Conservation (phyloP, 805 yeast species). For the Debaryomyces maramus region DNA sequence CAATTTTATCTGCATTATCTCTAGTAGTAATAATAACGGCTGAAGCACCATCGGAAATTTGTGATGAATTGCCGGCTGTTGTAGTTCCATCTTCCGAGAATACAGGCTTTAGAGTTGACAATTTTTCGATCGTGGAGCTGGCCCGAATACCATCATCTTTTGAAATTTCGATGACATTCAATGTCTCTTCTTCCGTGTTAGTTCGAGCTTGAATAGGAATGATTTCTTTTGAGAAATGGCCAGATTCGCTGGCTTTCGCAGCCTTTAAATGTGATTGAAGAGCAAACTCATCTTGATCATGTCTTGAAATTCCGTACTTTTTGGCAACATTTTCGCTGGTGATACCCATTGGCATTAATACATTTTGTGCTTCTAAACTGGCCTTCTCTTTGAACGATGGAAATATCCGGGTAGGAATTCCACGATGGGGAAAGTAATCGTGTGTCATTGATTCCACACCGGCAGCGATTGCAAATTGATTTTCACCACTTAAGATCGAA, state of each 20-base stretch:
- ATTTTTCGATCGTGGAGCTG: conserved; percentile 23
- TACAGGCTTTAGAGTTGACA: conserved; percentile 31
- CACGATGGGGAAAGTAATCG: conserved; percentile 41
- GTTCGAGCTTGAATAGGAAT: conserved; percentile 16
- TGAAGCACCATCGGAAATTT: conserved; percentile 38
- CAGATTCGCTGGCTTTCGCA: conserved; percentile 20
- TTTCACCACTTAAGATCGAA: conserved; percentile 29
- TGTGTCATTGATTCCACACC: conserved; percentile 46
- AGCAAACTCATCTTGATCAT: conserved; percentile 27
- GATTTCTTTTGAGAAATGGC: conserved; percentile 23
- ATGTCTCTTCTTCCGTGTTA: conserved; percentile 11
- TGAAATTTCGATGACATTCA: conserved; percentile 9
- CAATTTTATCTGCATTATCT: conserved; percentile 31
- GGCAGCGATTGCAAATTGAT: conserved; percentile 35
- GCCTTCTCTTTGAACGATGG: conserved; percentile 17
- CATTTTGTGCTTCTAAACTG: conserved; percentile 24
- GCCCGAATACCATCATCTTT: conserved; percentile 33
- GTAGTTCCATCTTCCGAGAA: conserved; percentile 30
- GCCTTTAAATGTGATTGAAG: conserved; percentile 25
- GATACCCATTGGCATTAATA: conserved; percentile 33
- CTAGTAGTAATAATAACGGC: conserved; percentile 35
- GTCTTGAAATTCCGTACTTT: conserved; percentile 23
- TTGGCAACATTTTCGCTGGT: conserved; percentile 27
- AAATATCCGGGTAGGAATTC: conserved; percentile 33
- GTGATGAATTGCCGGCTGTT: conserved; percentile 39